Base-by-base conservation (phyloP, 768 basidiomycete species). In the Candolleomyces eurysporus region DNA sequence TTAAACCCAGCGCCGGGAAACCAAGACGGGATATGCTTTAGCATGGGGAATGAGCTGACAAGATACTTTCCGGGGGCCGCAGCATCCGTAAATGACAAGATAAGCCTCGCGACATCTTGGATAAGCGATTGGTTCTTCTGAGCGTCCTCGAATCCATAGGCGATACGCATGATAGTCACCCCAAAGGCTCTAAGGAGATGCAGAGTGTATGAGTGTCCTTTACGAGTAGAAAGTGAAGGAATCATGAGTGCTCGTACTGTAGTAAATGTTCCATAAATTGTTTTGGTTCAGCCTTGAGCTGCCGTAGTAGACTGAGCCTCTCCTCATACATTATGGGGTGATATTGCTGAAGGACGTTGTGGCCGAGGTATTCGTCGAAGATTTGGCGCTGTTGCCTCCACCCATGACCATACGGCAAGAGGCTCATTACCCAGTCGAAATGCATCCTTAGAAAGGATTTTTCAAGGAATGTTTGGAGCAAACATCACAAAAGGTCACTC, bases 1-100 rank as follows among this genome's bases (percentile, higher is more conserved):
- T 72, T 70, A 65, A 72, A 78, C 4, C 66, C 69, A 9, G 73
- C 73, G 19, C 76, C 75, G 6, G 77, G 76, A 48, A 78, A 58
- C 77, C 77, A 79, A 0, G 61, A 49, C 0, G 78, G 78, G n/a
- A 76, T 61, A 58, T 77, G 67, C 11, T 66, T 68, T 40, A 78
- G 58, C 22, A 63, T 13, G 8, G 67, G 67, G 26, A 66, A 57
- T 5, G 60, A 4, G 51, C 64, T 51, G 5, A 65, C 61, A 32
- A 67, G 52, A 32, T 58, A 61, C 5, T 43, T n/a, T 43, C 70
- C 31, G 66, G 73, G 40, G 64, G 68, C 8, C 49, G 62, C 63
- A 61, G 71, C 39, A 58, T 65, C 21, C 58, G 61, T n/a, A 59
- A 73, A 31, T 59, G 72, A 58, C 13, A 66, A 45, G 19, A 71